These are phyloP conservation scores for Diaporthe sp. DNA, from an alignment of 2,329 filamentous ascomycete species.

Conservation along the genomic window DNA sequence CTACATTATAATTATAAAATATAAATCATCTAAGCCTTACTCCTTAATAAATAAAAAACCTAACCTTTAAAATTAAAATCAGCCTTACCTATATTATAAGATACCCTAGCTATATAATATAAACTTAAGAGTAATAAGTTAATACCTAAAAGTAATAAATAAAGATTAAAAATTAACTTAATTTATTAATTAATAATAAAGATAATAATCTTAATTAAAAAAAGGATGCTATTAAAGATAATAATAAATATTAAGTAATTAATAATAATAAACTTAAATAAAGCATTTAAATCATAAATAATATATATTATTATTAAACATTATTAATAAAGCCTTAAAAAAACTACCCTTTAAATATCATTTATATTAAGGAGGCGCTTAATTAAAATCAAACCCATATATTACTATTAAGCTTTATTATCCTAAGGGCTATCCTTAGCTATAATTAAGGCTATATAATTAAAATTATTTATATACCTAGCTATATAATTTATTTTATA, in stretches of 20 bases:
- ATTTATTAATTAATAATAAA: neutral
- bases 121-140: neutral
- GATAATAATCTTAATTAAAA: neutral
- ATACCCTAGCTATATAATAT: neutral
- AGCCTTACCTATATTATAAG: neutral
- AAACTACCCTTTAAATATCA: too few species aligned
- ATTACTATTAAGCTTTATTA: too few species aligned
- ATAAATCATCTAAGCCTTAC: neutral
- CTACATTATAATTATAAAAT: neutral
- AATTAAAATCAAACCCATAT: too few species aligned
- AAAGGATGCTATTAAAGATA: neutral
- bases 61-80: neutral
- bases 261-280: neutral
- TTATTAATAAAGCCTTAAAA: too few species aligned
- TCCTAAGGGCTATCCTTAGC: too few species aligned
- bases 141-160: neutral
- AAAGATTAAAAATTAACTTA: neutral
- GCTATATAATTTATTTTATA: neutral
- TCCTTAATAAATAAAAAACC: neutral
- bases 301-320: too few species aligned
- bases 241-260: neutral
- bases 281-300: rapidly evolving
- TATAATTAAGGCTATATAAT: too few species aligned
- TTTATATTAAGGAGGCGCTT: too few species aligned
- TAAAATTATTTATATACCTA: too few species aligned